Evolutionary conservation across 2,329 filamentous ascomycete genomes (phyloP), one percentile per base, ranked within the genome.

Genomic region (Geoglossum cookeanum): DNA sequence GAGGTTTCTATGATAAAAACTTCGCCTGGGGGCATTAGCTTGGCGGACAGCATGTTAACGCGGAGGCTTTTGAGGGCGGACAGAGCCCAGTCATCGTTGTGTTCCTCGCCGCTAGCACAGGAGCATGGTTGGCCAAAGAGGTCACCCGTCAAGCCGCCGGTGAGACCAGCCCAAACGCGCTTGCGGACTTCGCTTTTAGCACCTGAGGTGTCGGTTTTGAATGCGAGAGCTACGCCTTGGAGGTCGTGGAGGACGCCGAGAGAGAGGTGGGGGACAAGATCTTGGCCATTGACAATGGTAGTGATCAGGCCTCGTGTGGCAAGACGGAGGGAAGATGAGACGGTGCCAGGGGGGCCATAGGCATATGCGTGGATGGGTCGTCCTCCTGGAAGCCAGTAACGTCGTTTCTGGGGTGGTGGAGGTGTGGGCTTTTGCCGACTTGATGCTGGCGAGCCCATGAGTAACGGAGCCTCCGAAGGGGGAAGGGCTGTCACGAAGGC

Each of bases 291-390:
- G 9, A 88, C 78, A 3, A 85, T 75, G 7, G 80, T 87, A 2
- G 85, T 90, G 59, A 90, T 83, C 6, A 90, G 74, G 1, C 84
- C 85, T 13, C 83, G 76, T 0, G 85, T 89, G 9, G 82, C 81
- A 59, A 78, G 78, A 47, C 84, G 79, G 6, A 90, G 74, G 1
- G 81, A 78, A 0, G 83, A 75, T 0, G 83, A 86, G 76, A 89
- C 80, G 13, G 83, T 84, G 0, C 83, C 79, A 0, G 85, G 84
- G 1, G 85, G 81, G 0, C 85, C 85, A 65, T 88, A 90, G 5
- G 85, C 83, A 65, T 87, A 90, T 11, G 88, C 85, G 63, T 90
- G 85, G 22, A 89, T 84, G 2, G 83, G 81, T 0, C 85, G 77
- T 15, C 81, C 80, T 0, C 81, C 63, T 0, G 85, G 85, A 0